Conservation (phyloP, 2,329 filamentous ascomycete genomes). For the Aspergillus cejpii region DNA sequence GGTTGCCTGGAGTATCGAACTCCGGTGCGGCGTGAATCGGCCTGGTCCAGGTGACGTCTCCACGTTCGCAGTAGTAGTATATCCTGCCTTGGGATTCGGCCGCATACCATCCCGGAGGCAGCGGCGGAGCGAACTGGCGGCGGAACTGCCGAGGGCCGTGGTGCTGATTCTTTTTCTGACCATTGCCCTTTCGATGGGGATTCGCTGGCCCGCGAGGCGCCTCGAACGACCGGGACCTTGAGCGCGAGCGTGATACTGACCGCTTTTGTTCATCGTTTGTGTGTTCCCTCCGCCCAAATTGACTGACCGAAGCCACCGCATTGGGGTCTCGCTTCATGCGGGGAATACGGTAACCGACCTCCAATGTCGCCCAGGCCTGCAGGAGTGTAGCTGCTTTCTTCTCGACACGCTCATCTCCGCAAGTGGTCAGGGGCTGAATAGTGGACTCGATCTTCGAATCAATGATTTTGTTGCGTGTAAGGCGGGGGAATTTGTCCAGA, state of each 20-base stretch:
- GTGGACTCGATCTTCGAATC: conserved; percentile 90
- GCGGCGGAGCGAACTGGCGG: conserved; percentile 48
- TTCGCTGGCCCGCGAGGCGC: conserved; percentile 40
- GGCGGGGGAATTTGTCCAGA: conserved; percentile 75
- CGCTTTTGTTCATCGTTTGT: conserved; percentile 46
- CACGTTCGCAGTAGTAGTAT: conserved; percentile 80
- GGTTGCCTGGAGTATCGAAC: conserved; percentile 54
- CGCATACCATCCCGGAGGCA: conserved; percentile 82
- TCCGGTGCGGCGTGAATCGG: conserved; percentile 65
- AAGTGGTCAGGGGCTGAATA: conserved; percentile 60
- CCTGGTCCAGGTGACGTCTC: conserved; percentile 72
- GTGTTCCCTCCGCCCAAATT: conserved; percentile 53
- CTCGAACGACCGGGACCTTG: conserved; percentile 43
- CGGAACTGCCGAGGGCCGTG: conserved; percentile 52
- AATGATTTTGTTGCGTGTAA: conserved; percentile 94
- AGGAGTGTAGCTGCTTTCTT: conserved; percentile 64
- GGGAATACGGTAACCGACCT: conserved; percentile 87
- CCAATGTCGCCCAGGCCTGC: conserved; percentile 79
- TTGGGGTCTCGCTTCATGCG: conserved; percentile 77
- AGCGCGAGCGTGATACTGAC: conserved; percentile 45
- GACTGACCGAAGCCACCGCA: conserved; percentile 52
- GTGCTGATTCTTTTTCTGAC: conserved; percentile 55
- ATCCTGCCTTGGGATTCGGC: conserved; percentile 65
- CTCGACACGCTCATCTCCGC: conserved; percentile 68
- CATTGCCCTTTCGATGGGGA: conserved; percentile 47